Base-by-base conservation (phyloP, 1,139 yeast species). In the Candida tetrigidarum region DNA sequence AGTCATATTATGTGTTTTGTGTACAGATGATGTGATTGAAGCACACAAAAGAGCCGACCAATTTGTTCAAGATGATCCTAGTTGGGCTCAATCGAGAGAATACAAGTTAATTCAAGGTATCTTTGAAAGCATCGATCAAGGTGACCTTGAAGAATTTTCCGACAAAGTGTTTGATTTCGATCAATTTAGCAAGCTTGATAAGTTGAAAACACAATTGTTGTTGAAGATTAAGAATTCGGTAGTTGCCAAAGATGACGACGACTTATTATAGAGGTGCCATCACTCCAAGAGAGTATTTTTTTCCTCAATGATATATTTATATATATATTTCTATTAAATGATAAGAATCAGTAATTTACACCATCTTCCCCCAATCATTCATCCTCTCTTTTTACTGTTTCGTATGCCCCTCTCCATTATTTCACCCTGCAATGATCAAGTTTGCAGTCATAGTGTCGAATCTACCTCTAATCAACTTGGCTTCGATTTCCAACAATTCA, bases 171-270 rank as follows among this genome's bases (percentile, higher is more conserved):
- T 78, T 62, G 96, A 88, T 52, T 93, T 70, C 59, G 99, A 93
- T 64, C 96, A 89, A 64, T 91, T 88, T 64, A 76, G 85, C 54
- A 90, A 91, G 66, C 81, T 93, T 48, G 99, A 95, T 64, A 89
- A 86, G 58, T 86, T 96, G 84, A 91, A 89, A 73, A 89, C 97
- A n/a, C 83, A 88, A 30, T 74, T 93, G 46, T 76, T 95, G 54
- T 78, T 92, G 59, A 86, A 86, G 67, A 83, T 93, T 57, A 93
- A 93, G 74, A 86, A 80, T 53, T 69, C 80, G 6, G 85, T 89
- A 43, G 81, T 81, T 39, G 85, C 82, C 48, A 86, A 84, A 41
- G 96, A 87, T 46, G 96, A 89, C 46, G 84, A 78, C 37, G 79
- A 74, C 50, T 46, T 52, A 30, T 51, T 52, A 22, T 51, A 49